Evolutionary conservation across 202 grass and related monocot genomes (phyloP).

Genomic region (Eragrostis tef): DNA sequence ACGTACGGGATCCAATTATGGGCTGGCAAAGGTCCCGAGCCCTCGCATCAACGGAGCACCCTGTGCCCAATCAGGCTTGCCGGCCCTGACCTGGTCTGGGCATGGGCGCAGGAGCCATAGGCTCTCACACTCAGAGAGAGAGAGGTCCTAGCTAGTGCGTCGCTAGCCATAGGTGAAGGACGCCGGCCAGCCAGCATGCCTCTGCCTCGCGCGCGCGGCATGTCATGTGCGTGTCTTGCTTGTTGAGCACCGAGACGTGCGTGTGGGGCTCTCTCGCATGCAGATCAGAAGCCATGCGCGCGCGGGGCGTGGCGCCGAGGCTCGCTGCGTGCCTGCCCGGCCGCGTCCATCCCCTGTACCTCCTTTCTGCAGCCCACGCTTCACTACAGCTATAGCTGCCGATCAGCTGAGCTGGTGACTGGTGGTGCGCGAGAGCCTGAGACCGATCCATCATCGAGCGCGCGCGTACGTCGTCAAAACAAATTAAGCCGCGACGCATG

Average conservation of each 20-base stretch:
- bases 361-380: not conserved
- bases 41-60: constrained; percentile 26
- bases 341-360: not conserved
- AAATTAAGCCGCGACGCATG: not conserved
- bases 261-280: not conserved
- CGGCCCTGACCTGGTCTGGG: constrained; percentile 7
- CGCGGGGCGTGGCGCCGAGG: no score
- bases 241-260: constrained; percentile 21
- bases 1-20: constrained; percentile 30
- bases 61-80: constrained; percentile 17
- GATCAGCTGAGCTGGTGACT: not conserved
- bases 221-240: constrained; percentile 46
- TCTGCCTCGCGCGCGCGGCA: not conserved
- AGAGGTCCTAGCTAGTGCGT: no score
- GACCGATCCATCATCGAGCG: not conserved
- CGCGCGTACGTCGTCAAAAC: not conserved
- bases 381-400: not conserved
- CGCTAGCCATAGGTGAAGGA: not conserved
- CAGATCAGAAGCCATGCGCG: constrained; percentile 39
- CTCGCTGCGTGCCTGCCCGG: no score
- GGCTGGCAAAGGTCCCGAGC: constrained; percentile 26
- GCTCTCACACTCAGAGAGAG: no score
- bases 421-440: not conserved
- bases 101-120: constrained; percentile 6
- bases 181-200: not conserved